phyloP scores from a whole-genome alignment of 1,284 basidiomycete genomes.

The Fomes fomentarius region DNA sequence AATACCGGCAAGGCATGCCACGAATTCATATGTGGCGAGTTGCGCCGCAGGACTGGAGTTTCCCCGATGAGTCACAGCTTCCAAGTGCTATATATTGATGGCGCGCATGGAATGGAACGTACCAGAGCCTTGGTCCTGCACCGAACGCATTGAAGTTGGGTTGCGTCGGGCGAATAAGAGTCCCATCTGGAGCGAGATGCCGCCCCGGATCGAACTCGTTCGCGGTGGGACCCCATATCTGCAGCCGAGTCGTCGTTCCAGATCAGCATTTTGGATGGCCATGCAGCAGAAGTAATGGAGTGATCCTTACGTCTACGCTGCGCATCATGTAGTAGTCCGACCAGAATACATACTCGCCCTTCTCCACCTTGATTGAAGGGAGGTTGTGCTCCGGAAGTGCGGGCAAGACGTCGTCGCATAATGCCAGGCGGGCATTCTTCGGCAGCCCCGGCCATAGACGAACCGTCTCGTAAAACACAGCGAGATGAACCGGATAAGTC shows the following conservation, averaged over 20 bases:
- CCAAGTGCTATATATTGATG: too few species aligned
- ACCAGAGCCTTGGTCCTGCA: constrained; percentile 28
- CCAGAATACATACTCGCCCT: constrained; percentile 32
- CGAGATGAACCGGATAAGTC: constrained; percentile 27
- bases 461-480: constrained; percentile 31
- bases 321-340: constrained; percentile 31
- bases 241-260: too few species aligned
- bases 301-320: constrained; percentile 18
- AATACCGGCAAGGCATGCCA: constrained; percentile 21
- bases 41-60: constrained; percentile 24
- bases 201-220: constrained; percentile 26
- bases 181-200: constrained; percentile 22
- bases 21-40: constrained; percentile 28
- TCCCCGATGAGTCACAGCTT: too few species aligned
- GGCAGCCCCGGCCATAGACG: constrained; percentile 33
- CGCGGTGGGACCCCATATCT: constrained; percentile 26
- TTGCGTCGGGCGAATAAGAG: constrained; percentile 23
- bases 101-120: constrained; percentile 1
- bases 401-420: constrained; percentile 29
- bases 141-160: constrained; percentile 30
- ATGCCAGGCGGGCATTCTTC: constrained; percentile 30
- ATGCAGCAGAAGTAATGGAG: not conserved
- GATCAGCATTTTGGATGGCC: not conserved
- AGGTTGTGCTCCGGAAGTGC: constrained; percentile 22
- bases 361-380: constrained; percentile 19